phyloP scores from a whole-genome alignment of 257 asterid species.

The Anisodus tanguticus region DNA sequence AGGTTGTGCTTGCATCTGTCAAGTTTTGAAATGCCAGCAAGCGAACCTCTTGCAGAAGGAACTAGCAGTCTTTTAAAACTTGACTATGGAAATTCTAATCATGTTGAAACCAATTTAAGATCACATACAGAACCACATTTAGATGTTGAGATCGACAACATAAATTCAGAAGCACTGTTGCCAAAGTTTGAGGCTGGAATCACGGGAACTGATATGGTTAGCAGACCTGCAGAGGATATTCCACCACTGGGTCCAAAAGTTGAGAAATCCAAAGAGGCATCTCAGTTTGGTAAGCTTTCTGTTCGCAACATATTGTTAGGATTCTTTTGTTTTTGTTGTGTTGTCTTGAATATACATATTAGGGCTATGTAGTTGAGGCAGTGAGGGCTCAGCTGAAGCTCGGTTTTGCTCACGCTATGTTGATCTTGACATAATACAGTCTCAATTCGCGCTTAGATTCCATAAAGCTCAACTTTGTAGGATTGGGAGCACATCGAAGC shows the following conservation, averaged over 20 bases:
- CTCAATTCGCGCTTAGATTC: not conserved
- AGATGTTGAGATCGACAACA: not conserved
- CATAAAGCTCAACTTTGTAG: not conserved
- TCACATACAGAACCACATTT: not conserved
- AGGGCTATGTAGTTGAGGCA: not conserved
- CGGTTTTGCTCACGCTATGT: conserved; percentile 36
- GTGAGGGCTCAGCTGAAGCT: not conserved
- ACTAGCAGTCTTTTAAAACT: not conserved
- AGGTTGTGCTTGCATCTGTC: conserved; percentile 43
- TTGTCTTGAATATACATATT: not conserved
- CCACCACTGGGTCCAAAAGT: not conserved
- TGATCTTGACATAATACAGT: not conserved
- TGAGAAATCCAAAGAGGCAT: not conserved
- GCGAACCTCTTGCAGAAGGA: conserved; percentile 15
- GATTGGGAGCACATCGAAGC: not conserved
- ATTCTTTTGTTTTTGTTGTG: conserved; percentile 22
- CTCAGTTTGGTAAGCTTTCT: conserved; percentile 23
- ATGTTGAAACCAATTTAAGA: not conserved
- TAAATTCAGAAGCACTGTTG: not conserved
- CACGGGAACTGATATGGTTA: not conserved
- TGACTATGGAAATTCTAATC: not conserved
- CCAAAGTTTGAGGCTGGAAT: conserved; percentile 17
- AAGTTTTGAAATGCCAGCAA: conserved; percentile 50
- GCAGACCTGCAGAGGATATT: not conserved
- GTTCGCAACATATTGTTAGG: not conserved